phyloP scores from a whole-genome alignment of 2,329 filamentous ascomycete species.

The Alternaria sp. region DNA sequence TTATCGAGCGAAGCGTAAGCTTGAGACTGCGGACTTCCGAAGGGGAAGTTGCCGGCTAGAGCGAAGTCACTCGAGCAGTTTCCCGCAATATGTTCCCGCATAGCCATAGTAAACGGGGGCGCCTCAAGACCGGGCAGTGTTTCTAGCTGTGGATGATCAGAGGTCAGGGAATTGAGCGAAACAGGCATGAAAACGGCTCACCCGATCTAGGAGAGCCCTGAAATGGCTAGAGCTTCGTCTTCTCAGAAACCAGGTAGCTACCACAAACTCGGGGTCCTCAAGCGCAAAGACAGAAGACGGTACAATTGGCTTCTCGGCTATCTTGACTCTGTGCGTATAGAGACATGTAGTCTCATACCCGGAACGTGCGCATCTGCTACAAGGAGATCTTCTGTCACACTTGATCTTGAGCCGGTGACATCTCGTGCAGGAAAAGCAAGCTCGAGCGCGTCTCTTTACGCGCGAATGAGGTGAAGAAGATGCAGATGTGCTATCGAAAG shows the following conservation, averaged over 20 bases:
- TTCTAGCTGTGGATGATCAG: background rate
- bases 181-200: background rate
- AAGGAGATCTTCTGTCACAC: constrained; percentile 28
- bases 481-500: background rate
- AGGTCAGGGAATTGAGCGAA: background rate
- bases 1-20: constrained; percentile 16
- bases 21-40: constrained; percentile 20
- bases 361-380: constrained; percentile 22
- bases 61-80: constrained; percentile 23
- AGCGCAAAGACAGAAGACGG: constrained; percentile 10
- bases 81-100: constrained; percentile 18
- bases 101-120: constrained; percentile 15
- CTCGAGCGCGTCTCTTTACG: constrained; percentile 6
- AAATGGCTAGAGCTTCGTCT: constrained; percentile 24
- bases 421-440: constrained; percentile 26
- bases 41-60: constrained; percentile 30
- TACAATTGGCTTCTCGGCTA: background rate
- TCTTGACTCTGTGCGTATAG: constrained; percentile 20
- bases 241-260: constrained; percentile 28
- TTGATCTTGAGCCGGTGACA: constrained; percentile 34
- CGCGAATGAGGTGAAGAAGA: background rate
- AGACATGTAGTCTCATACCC: constrained; percentile 17
- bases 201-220: constrained; percentile 14
- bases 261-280: constrained; percentile 23
- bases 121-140: background rate